phyloP scores from a whole-genome alignment of 108 stramenopile species.

The Cylindrotheca closterium region DNA sequence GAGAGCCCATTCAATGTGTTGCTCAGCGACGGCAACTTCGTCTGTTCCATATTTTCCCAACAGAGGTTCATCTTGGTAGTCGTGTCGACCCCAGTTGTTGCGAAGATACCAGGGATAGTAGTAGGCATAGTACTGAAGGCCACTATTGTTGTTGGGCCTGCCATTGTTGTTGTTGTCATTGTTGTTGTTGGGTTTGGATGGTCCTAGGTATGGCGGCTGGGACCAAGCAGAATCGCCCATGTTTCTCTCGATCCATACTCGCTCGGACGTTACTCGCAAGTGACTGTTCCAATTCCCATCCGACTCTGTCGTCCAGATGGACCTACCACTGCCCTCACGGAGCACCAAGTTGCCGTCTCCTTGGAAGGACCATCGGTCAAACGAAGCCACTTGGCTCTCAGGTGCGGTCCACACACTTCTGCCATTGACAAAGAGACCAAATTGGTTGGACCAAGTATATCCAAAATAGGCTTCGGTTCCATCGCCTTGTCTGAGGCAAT shows the following conservation, averaged over 20 bases:
- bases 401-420: no score
- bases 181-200: not conserved
- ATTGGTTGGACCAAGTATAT: no score
- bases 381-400: no score
- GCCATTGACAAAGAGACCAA: no score
- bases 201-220: no score
- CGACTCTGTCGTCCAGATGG: not conserved
- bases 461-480: no score
- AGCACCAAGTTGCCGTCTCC: not conserved
- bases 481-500: conserved; percentile 2
- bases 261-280: not conserved
- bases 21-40: conserved; percentile 15
- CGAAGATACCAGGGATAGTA: conserved; percentile 32
- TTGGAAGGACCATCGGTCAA: no score
- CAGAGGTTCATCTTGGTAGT: conserved; percentile 13
- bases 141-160: not conserved
- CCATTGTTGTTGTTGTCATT: no score
- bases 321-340: not conserved
- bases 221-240: not conserved
- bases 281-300: not conserved
- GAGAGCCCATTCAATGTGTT: conserved; percentile 31
- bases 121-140: conserved; percentile 16
- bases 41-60: conserved; percentile 31
- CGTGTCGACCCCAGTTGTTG: conserved; percentile 24
- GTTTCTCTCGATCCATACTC: not conserved